A percentile compares a stretch with the other conserved stretches of the same genome.
Conservation (phyloP, 306 rosid species). For the barrel medic (Medicago truncatula) region DNA sequence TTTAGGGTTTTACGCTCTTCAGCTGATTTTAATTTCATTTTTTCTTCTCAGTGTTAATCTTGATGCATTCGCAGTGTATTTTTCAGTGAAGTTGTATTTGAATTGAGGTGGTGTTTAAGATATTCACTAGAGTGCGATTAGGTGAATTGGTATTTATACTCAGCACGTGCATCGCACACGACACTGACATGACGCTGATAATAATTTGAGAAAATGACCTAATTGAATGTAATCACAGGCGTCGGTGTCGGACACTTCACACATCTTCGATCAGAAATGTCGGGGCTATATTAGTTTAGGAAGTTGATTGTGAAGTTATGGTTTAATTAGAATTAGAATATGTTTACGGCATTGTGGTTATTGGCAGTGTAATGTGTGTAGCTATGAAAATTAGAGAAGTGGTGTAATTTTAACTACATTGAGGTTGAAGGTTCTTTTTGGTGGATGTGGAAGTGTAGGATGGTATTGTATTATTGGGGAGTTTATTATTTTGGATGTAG, state of each 20-base stretch:
- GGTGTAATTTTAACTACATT: not conserved
- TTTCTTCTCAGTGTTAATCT: not conserved
- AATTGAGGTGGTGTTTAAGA: slow-evolving; percentile 23
- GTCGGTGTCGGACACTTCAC: too few species aligned
- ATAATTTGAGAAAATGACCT: too few species aligned
- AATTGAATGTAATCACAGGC: too few species aligned
- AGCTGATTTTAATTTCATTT: not conserved
- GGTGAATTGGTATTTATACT: not conserved
- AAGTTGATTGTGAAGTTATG: slow-evolving; percentile 25
- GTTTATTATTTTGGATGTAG: slow-evolving; percentile 3
- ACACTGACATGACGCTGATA: too few species aligned
- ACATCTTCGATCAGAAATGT: too few species aligned
- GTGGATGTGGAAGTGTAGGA: not conserved
- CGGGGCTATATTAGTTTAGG: not conserved
- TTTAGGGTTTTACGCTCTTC: slow-evolving; percentile 39
- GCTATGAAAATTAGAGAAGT: not conserved
- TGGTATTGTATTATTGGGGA: not conserved
- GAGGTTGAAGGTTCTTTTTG: slow-evolving; percentile 6
- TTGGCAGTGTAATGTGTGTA: slow-evolving; percentile 19
- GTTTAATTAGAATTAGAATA: slow-evolving; percentile 4
- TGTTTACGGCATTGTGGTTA: slow-evolving; percentile 22
- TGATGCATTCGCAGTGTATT: not conserved
- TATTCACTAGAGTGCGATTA: slow-evolving; percentile 1
- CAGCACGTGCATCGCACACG: too few species aligned
- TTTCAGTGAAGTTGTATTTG: not conserved